phyloP scores from a whole-genome alignment of 2,329 filamentous ascomycete species.

The Aspergillus ibericus region DNA sequence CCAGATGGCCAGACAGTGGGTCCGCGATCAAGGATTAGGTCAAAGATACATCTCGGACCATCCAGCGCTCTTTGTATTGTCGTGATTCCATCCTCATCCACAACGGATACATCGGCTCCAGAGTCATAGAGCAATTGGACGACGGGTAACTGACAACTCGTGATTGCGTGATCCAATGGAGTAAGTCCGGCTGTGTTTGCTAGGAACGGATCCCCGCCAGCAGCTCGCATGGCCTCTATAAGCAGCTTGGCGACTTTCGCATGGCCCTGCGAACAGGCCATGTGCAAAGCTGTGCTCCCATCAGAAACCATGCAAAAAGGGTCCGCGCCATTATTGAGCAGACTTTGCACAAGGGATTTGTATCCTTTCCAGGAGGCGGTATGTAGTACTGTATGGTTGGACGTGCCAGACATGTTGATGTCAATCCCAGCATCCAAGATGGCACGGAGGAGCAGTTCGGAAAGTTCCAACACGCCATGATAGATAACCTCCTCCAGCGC shows the following conservation, averaged over 20 bases:
- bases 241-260: background rate
- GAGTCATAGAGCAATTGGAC: background rate
- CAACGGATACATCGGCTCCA: background rate
- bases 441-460: background rate
- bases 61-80: background rate
- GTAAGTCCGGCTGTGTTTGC: background rate
- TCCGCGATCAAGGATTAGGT: background rate
- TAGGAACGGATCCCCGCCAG: background rate
- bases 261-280: background rate
- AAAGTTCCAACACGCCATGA: background rate
- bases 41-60: background rate
- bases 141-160: background rate
- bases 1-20: background rate
- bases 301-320: background rate
- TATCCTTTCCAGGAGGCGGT: background rate
- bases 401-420: background rate
- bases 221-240: background rate
- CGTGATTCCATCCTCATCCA: background rate
- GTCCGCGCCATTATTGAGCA: background rate
- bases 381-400: background rate
- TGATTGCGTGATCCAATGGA: background rate
- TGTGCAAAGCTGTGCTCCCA: background rate
- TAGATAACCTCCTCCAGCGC: background rate
- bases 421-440: background rate
- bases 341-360: background rate